Conservation (phyloP, 129 eudicot genomes). For the Centaurea solstitialis region DNA sequence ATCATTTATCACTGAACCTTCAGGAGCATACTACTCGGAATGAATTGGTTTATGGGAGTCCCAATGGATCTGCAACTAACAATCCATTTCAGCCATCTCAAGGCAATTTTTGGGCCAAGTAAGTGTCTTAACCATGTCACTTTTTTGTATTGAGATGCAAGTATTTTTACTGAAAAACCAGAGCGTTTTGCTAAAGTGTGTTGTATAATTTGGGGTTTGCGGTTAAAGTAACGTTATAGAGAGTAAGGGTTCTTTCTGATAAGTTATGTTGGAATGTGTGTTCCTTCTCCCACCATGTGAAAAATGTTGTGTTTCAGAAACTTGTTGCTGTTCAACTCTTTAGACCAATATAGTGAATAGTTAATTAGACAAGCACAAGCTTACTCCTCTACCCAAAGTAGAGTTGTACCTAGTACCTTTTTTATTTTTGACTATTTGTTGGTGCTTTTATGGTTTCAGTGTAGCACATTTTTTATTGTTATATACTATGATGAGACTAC, state of each 20-base stretch:
- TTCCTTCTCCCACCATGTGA: background rate
- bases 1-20: slow-evolving; percentile 31
- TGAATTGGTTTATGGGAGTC: slow-evolving; percentile 53
- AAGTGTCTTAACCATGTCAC: slow-evolving; percentile 34
- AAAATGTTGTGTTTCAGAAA: background rate
- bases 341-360: background rate
- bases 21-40: slow-evolving; percentile 39
- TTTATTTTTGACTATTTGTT: background rate
- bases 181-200: background rate
- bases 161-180: background rate
- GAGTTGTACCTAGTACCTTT: background rate
- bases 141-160: background rate
- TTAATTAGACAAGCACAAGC: background rate
- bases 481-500: background rate
- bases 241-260: background rate
- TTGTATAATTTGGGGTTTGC: background rate
- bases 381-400: background rate
- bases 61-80: slow-evolving; percentile 47
- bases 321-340: background rate
- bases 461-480: background rate
- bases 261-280: background rate
- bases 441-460: background rate
- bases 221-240: background rate
- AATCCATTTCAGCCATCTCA: slow-evolving; percentile 53
- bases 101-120: slow-evolving; percentile 73